These are phyloP conservation scores for Articulospora tetracladia DNA, from an alignment of 495 filamentous ascomycete genomes.

Conservation along the genomic window DNA sequence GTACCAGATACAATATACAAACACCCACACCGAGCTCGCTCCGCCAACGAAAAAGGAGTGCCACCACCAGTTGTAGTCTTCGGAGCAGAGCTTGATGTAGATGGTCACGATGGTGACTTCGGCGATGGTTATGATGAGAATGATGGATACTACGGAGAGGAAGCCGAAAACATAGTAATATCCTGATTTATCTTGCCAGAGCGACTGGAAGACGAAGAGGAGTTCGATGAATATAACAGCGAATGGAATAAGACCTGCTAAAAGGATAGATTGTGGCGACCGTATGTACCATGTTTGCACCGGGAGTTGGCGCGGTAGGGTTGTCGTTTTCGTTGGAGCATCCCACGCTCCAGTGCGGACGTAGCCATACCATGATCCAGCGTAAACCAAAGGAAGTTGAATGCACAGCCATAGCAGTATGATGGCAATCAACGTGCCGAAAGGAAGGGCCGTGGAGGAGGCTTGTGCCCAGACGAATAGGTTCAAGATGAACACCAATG, in stretches of 20 bases:
- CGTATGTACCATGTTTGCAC: constrained; percentile 76
- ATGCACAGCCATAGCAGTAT: constrained; percentile 83
- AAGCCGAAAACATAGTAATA: constrained; percentile 97
- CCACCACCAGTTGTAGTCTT: constrained; percentile 98
- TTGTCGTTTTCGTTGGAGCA: constrained; percentile 80
- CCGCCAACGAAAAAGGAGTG: constrained; percentile 83
- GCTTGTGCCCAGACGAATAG: constrained; percentile 94
- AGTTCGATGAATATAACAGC: constrained; percentile 93
- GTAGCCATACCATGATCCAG: constrained; percentile 79
- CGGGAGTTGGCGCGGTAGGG: constrained; percentile 72
- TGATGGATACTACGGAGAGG: constrained; percentile 68
- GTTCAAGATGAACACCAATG: constrained; percentile 78
- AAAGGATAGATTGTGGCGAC: constrained; percentile 54
- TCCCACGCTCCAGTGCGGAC: constrained; percentile 67
- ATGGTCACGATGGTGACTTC: constrained; percentile 89
- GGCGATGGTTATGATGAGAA: constrained; percentile 74
- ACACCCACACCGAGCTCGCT: constrained; percentile 80
- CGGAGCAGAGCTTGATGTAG: constrained; percentile 80
- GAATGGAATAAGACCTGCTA: constrained; percentile 85
- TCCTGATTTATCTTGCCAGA: constrained; percentile 91
- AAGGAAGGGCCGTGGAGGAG: constrained; percentile 86
- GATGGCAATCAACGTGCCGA: constrained; percentile 76
- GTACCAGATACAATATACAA: constrained; percentile 83
- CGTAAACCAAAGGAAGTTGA: constrained; percentile 84
- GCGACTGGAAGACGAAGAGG: constrained; percentile 84